Evolutionary conservation across 352 stramenopile genomes (phyloP).

Genomic region (Pythium dissimile): DNA sequence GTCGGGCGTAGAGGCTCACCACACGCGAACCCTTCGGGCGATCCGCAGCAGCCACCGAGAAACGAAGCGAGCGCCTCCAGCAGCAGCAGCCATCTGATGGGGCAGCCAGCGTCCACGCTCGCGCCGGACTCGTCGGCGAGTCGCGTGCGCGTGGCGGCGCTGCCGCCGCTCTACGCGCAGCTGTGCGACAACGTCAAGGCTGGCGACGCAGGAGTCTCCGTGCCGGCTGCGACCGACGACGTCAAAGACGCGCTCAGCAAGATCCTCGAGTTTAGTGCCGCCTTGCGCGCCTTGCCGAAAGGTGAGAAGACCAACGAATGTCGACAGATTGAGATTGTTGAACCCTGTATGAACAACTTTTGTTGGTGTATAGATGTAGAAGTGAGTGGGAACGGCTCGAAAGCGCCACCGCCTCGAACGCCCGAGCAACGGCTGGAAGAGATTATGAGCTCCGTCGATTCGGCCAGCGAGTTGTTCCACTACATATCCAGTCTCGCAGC

Average conservation of each 20-base stretch:
- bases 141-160: slow-evolving; percentile 10
- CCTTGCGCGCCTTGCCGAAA: slow-evolving; percentile 54
- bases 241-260: slow-evolving; percentile 60
- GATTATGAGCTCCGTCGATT: slow-evolving; percentile 74
- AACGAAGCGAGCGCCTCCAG: background rate
- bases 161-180: slow-evolving; percentile 49
- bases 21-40: slow-evolving; percentile 4
- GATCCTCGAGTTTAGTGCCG: slow-evolving; percentile 65
- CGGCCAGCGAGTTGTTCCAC: slow-evolving; percentile 74
- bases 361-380: slow-evolving; percentile 29
- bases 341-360: background rate
- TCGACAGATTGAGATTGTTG: background rate
- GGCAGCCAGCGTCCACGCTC: slow-evolving; percentile 47
- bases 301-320: background rate
- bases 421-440: slow-evolving; percentile 65
- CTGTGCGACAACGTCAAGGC: slow-evolving; percentile 59
- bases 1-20: background rate
- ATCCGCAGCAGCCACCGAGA: background rate
- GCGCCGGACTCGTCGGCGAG: slow-evolving; percentile 1
- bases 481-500: slow-evolving; percentile 69
- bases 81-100: slow-evolving; percentile 31
- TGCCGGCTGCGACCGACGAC: slow-evolving; percentile 37
- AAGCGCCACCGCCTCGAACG: slow-evolving; percentile 21
- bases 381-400: background rate
- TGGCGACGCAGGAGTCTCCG: slow-evolving; percentile 33